Percentiles rank a stretch among this genome's conserved stretches.
These are phyloP conservation scores for Aleurites moluccanus DNA, from an alignment of 441 rosid genomes.

Conservation along the genomic window DNA sequence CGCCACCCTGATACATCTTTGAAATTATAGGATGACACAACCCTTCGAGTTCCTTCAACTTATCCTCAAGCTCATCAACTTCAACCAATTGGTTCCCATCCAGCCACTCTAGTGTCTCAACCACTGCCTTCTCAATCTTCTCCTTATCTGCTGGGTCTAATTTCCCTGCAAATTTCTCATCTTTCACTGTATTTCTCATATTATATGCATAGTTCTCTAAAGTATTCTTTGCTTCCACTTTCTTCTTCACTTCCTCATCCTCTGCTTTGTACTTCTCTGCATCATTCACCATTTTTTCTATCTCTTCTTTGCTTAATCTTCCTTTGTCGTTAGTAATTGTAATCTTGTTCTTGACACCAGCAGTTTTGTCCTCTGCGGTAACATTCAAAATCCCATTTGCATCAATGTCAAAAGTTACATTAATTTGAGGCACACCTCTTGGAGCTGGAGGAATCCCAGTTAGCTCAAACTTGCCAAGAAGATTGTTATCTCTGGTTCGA, in stretches of 20 bases:
- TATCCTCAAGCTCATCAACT: slow-evolving; percentile 42
- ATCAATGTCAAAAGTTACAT: slow-evolving; percentile 35
- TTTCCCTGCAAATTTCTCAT: slow-evolving; percentile 35
- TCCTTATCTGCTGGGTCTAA: slow-evolving; percentile 32
- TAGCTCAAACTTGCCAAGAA: slow-evolving; percentile 42
- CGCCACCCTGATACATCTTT: slow-evolving; percentile 42
- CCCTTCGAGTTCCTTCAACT: slow-evolving; percentile 40
- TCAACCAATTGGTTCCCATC: slow-evolving; percentile 48
- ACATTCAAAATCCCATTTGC: slow-evolving; percentile 48
- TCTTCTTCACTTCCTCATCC: slow-evolving; percentile 52
- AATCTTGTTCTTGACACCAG: slow-evolving; percentile 46
- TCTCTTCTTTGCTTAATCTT: slow-evolving; percentile 41
- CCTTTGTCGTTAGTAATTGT: slow-evolving; percentile 51
- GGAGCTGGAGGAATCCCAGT: slow-evolving; percentile 34
- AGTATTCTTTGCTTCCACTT: slow-evolving; percentile 43
- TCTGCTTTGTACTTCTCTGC: slow-evolving; percentile 45
- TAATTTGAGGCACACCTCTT: slow-evolving; percentile 35
- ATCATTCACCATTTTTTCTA: slow-evolving; percentile 44
- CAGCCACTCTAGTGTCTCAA: slow-evolving; percentile 39
- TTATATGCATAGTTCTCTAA: slow-evolving; percentile 38
- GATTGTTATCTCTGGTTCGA: slow-evolving; percentile 39
- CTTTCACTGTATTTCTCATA: slow-evolving; percentile 40
- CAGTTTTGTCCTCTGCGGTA: slow-evolving; percentile 41
- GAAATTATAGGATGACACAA: slow-evolving; percentile 43
- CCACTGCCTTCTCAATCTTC: slow-evolving; percentile 39